These are phyloP conservation scores for Penicillium concentricum DNA, from an alignment of 2,329 filamentous ascomycete genomes.

Conservation along the genomic window DNA sequence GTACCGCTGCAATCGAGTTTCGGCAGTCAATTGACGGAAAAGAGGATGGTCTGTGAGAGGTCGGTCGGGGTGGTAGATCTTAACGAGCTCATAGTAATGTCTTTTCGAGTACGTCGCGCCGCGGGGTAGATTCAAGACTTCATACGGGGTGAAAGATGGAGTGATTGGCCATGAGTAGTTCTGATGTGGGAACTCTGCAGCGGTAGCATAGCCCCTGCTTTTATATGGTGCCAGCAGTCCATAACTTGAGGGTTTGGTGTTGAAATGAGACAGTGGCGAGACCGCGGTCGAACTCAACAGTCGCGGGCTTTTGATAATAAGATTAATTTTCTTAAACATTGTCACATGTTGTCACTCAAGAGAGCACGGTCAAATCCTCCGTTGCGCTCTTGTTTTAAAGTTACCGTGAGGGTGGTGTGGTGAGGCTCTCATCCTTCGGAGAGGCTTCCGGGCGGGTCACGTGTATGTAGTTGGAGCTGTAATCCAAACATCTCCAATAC, in stretches of 20 bases:
- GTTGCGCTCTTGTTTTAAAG: conserved; percentile 10
- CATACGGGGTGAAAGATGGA: conserved; percentile 70
- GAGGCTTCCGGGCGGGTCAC: conserved; percentile 13
- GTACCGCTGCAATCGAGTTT: conserved; percentile 80
- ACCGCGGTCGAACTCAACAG: conserved; percentile 27
- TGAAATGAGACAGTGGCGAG: conserved; percentile 25
- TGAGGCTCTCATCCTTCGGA: neutral
- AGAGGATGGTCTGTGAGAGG: conserved; percentile 45
- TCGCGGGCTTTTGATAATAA: conserved; percentile 41
- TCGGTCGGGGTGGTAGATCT: conserved; percentile 90
- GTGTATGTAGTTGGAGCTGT: conserved; percentile 7
- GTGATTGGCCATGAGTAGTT: conserved; percentile 46
- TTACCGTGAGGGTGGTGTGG: neutral
- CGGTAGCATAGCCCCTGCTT: conserved; percentile 34
- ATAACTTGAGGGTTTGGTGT: conserved; percentile 20
- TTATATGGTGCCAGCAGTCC: conserved; percentile 13
- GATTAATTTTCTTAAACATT: conserved; percentile 50
- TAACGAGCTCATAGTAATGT: conserved; percentile 86
- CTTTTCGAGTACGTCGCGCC: conserved; percentile 74
- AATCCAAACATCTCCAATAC: neutral
- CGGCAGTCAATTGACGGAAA: conserved; percentile 53
- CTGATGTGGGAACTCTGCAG: conserved; percentile 30
- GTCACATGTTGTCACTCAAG: conserved; percentile 31
- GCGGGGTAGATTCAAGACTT: conserved; percentile 69
- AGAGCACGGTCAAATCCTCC: conserved; percentile 13